These are phyloP conservation scores for Aspergillus avenaceus DNA, from an alignment of 495 filamentous ascomycete genomes.

Conservation along the genomic window DNA sequence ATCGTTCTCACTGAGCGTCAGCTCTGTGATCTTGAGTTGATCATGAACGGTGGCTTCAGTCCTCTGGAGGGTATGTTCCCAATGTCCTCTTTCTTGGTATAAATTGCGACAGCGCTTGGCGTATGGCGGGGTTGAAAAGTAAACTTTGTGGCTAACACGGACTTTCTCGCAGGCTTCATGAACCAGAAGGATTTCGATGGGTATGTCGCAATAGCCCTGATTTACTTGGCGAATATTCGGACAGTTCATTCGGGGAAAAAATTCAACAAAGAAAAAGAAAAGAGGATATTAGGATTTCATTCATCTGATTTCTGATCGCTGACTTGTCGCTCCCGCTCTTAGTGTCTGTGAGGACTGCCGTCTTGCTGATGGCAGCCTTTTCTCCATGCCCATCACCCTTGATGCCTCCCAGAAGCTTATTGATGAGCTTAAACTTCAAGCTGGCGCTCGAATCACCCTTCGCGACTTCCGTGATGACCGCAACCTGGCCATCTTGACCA, in stretches of 20 bases:
- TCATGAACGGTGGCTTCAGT: constrained; percentile 95
- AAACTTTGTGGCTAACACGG: constrained; percentile 28
- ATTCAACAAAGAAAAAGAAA: background rate
- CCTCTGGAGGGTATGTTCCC: constrained; percentile 80
- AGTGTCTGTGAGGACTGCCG: constrained; percentile 87
- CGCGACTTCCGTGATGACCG: constrained; percentile 95
- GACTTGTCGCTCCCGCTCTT: constrained; percentile 5
- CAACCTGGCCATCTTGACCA: constrained; percentile 89
- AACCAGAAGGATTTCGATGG: constrained; percentile 92
- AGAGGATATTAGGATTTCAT: too few species aligned
- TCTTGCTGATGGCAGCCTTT: constrained; percentile 84
- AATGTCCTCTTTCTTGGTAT: constrained; percentile 1
- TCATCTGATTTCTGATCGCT: too few species aligned
- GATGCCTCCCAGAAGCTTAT: constrained; percentile 74
- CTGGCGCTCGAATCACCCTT: constrained; percentile 77
- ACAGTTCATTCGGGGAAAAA: too few species aligned
- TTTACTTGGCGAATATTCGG: too few species aligned
- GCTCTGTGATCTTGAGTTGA: constrained; percentile 93
- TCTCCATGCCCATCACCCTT: constrained; percentile 95
- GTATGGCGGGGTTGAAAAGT: constrained; percentile 24
- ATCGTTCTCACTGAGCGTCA: constrained; percentile 86
- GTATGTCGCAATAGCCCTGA: constrained; percentile 54
- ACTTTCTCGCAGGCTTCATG: constrained; percentile 73
- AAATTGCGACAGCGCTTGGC: constrained; percentile 3
- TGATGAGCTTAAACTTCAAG: constrained; percentile 64